These are phyloP conservation scores for Waitea zeae DNA, from an alignment of 1,284 basidiomycete genomes.

Conservation along the genomic window DNA sequence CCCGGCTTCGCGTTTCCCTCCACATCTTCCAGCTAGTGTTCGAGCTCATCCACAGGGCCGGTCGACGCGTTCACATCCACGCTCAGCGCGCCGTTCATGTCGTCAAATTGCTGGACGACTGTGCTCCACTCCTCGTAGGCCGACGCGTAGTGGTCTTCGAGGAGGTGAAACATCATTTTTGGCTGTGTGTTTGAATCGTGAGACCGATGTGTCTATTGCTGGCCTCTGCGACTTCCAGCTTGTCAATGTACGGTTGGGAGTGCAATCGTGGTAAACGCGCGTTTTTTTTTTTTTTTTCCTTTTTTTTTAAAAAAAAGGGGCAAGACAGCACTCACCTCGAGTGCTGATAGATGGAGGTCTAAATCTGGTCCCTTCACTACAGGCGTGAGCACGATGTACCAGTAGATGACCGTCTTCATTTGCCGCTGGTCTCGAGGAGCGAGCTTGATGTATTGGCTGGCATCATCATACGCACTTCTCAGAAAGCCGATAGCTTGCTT, in stretches of 20 bases:
- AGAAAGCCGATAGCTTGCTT: conserved; percentile 42
- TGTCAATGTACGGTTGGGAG: conserved; percentile 20
- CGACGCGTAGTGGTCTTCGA: conserved; percentile 22
- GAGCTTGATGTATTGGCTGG: conserved; percentile 30
- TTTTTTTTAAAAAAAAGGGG: conserved; percentile 3
- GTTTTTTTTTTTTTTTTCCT: too few species aligned
- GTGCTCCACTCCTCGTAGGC: conserved; percentile 29
- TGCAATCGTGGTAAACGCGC: neutral
- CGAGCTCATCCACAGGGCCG: conserved; percentile 27
- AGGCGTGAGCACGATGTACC: conserved; percentile 33
- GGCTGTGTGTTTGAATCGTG: conserved; percentile 27
- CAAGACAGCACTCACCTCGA: conserved; percentile 33
- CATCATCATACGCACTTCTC: conserved; percentile 34
- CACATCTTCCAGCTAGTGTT: conserved; percentile 33
- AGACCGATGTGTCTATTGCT: conserved; percentile 24
- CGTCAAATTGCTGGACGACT: neutral
- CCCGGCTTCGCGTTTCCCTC: too few species aligned
- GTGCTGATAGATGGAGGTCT: conserved; percentile 25
- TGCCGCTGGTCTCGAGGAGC: conserved; percentile 44
- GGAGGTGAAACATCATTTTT: conserved; percentile 25
- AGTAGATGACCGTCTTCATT: conserved; percentile 36
- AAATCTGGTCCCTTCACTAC: conserved; percentile 26
- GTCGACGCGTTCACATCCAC: neutral
- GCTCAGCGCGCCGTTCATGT: too few species aligned
- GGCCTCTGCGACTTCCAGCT: conserved; percentile 28